A percentile compares a stretch with the other conserved stretches of the same genome.
These are phyloP conservation scores for Cornus kousa DNA, from an alignment of 148 eudicot genomes.

Conservation along the genomic window DNA sequence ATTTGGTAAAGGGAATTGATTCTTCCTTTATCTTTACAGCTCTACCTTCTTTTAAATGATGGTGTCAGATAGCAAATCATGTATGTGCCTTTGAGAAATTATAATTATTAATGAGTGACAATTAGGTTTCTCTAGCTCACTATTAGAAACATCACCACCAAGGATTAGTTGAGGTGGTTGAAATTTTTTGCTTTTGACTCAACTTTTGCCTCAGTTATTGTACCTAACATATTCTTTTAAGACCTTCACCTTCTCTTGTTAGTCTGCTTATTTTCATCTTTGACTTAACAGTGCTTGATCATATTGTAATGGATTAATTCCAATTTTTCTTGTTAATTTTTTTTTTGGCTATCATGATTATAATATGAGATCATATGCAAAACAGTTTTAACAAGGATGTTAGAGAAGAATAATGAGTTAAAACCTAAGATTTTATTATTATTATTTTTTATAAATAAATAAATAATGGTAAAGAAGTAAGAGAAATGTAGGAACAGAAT, in stretches of 20 bases:
- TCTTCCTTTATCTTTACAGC: background rate
- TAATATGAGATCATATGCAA: background rate
- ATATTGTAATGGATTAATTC: background rate
- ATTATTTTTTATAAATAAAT: too few species aligned
- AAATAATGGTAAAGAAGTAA: background rate
- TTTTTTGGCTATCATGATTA: too few species aligned
- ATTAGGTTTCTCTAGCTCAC: too few species aligned
- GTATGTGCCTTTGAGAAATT: too few species aligned
- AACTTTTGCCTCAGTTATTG: background rate
- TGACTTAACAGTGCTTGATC: background rate
- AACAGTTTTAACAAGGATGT: background rate
- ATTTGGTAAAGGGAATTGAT: background rate
- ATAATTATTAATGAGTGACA: too few species aligned
- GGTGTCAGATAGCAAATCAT: background rate
- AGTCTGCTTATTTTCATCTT: background rate
- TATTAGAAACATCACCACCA: too few species aligned
- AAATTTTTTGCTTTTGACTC: too few species aligned
- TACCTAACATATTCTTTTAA: background rate
- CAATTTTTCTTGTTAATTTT: too few species aligned
- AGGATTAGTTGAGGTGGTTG: too few species aligned
- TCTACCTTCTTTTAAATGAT: background rate
- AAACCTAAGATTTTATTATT: too few species aligned
- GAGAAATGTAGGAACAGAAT: background rate
- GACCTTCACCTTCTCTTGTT: background rate
- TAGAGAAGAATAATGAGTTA: too few species aligned